Conservation (phyloP, 129 eudicot genomes). For the Artemisia annua region DNA sequence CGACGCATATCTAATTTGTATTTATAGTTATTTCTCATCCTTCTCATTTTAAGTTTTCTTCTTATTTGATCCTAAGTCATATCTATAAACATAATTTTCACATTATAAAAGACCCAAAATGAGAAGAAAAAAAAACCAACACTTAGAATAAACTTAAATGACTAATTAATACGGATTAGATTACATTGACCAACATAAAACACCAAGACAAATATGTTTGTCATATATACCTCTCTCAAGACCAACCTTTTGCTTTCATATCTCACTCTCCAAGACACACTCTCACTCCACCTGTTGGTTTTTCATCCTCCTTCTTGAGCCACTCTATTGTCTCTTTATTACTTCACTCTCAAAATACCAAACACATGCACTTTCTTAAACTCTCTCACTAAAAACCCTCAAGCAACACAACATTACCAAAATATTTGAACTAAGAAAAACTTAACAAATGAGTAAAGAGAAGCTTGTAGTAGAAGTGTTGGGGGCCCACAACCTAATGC, state of each 20-base stretch:
- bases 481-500: slow-evolving; percentile 92
- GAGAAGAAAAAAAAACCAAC: no score
- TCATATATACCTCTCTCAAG: slow-evolving; percentile 5
- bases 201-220: not conserved
- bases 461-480: slow-evolving; percentile 95
- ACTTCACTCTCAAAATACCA: not conserved
- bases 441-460: slow-evolving; percentile 45
- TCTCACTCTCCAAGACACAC: not conserved
- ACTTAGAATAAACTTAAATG: no score
- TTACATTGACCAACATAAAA: no score
- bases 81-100: no score
- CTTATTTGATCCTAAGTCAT: no score
- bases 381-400: slow-evolving; percentile 3
- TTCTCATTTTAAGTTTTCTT: no score
- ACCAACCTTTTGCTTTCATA: no score
- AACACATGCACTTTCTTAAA: slow-evolving; percentile 5
- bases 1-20: no score
- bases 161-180: no score
- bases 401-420: not conserved
- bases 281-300: not conserved
- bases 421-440: slow-evolving; percentile 14
- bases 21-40: no score
- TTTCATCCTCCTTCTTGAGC: slow-evolving; percentile 31
- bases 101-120: no score
- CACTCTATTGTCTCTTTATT: slow-evolving; percentile 31